Evolutionary conservation across 768 basidiomycete genomes (phyloP).

Genomic region (Lactarius hatsudake): DNA sequence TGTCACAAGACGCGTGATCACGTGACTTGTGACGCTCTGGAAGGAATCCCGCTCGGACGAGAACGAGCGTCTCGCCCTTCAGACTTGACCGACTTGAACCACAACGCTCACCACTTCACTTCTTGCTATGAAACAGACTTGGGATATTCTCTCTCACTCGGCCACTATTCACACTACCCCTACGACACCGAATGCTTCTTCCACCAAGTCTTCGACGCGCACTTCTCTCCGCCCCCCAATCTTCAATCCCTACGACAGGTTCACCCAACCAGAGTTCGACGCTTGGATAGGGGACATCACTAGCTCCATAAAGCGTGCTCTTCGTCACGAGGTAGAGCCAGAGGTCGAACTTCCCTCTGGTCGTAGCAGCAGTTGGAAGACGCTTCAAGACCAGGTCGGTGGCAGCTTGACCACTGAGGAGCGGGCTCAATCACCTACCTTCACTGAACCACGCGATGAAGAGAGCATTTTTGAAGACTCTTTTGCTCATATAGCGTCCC

Average conservation of each 20-base stretch:
- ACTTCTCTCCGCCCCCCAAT: conserved; percentile 46
- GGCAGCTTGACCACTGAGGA: conserved; percentile 24
- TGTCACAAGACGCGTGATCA: conserved; percentile 20
- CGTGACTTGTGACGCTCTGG: conserved; percentile 18
- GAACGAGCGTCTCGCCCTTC: neutral
- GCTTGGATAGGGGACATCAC: conserved; percentile 67
- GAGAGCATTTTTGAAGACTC: conserved; percentile 48
- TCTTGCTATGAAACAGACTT: conserved; percentile 14
- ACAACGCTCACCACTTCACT: neutral
- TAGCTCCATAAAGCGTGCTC: conserved; percentile 51
- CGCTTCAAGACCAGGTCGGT: conserved; percentile 1
- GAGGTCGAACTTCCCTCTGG: conserved; percentile 21
- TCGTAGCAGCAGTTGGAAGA: conserved; percentile 11
- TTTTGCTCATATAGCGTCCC: conserved; percentile 51
- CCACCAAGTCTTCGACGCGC: conserved; percentile 6
- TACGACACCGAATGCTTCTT: neutral
- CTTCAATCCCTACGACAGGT: conserved; percentile 71
- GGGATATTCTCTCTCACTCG: conserved; percentile 8
- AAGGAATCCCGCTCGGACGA: neutral
- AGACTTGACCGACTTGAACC: neutral
- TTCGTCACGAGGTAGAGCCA: conserved; percentile 43
- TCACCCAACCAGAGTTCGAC: conserved; percentile 66
- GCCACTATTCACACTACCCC: conserved; percentile 8
- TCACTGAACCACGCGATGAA: conserved; percentile 32
- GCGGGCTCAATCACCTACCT: conserved; percentile 27